Base-by-base conservation (phyloP, 202 grass and related monocot species). In the Zizania palustris region DNA sequence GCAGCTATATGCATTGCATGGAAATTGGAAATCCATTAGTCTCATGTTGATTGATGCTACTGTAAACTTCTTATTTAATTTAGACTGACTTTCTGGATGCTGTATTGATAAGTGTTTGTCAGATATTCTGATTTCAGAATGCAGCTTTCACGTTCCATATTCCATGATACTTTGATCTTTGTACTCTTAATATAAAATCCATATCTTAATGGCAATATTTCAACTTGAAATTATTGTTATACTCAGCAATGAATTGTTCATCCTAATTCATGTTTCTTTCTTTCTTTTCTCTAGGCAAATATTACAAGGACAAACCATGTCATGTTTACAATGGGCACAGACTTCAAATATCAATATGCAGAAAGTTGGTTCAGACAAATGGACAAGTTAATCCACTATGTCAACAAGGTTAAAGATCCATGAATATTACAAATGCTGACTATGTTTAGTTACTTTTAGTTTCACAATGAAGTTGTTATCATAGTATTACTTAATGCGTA, bases 281-380 rank as follows among this genome's bases (percentile, higher is more conserved):
- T 51, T 82, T 86, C 48, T 75, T 73, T 82, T 76, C 59, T 76
- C n/a, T 75, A 97, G 94, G 94, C 91, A 82, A 97, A 97, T 67
- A 77, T 97, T 59, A 97, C 94, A 46, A 91, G 94, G 82, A 88
- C 91, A 63, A 97, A 97, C 82, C 94, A 97, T 84, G 75, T 97
- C 71, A 97, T 97, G 94, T 97, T 97, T 87, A 97, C 94, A 35
- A 97, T 97, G 94, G 94, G 94, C 60, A 97, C 94, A 84, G 94
- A 97, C 71, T 97, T 97, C 84, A 97, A 97, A 82, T 97, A 97
- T 79, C 94, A 97, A 84, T 97, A 97, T 15, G 91, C 94, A 53
- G 91, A 85, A 78, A 91, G 86, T 67, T 97, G 94, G 94, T 97
- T 97, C 76, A 91, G 94, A 78, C 90, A 97, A 69, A 79, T 97